Evolutionary conservation across 495 filamentous ascomycete genomes (phyloP), one percentile per base, ranked within the genome.

Genomic region (Xylaria castorea): DNA sequence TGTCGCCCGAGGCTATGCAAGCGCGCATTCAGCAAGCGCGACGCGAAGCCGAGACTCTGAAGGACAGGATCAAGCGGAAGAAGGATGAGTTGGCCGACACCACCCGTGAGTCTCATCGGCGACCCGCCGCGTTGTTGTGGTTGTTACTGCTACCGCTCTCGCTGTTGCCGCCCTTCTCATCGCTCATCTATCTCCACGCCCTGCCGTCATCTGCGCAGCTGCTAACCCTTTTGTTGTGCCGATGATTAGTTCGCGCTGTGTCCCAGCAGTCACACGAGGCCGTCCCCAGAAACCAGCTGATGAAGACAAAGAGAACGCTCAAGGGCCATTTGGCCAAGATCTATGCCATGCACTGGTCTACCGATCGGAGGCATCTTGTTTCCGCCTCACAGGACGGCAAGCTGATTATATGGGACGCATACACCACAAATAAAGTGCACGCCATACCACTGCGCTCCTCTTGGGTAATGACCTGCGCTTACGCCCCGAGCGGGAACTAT

Each of bases 401-500:
- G 87, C 91, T 99, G 74, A 99, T 99, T 82, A 98, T 99, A 78
- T 99, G 96, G 96, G 96, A 99, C 83, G 96, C 96, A 53, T 99
- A 99, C 87, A 98, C 96, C 71, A 98, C 96, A 71, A 99, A 99
- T 86, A 99, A 99, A 81, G 96, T 99, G 40, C 96, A 99, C 85
- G 96, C 96, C 81, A 99, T 99, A 75, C 96, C 96, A n/a, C 87
- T 99, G 58, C 90, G 96, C 65, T 99, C 96, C 8, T 99, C 96
- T 32, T 99, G 96, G 96, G 96, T 99, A 80, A 99, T 99, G 96
- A 99, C 95, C 75, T 99, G 96, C 88, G 96, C 96, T 76, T 99
- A 99, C 82, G 95, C 97, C 77, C 96, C 96, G 16, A 97, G 94
- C 80, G 96, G 96, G 25, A 99, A 99, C 82, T 99, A 93, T 80